A percentile compares a stretch with the other conserved stretches of the same genome.
phyloP scores from a whole-genome alignment of 2,329 filamentous ascomycete genomes.

The Aspergillus hiratsukae region DNA sequence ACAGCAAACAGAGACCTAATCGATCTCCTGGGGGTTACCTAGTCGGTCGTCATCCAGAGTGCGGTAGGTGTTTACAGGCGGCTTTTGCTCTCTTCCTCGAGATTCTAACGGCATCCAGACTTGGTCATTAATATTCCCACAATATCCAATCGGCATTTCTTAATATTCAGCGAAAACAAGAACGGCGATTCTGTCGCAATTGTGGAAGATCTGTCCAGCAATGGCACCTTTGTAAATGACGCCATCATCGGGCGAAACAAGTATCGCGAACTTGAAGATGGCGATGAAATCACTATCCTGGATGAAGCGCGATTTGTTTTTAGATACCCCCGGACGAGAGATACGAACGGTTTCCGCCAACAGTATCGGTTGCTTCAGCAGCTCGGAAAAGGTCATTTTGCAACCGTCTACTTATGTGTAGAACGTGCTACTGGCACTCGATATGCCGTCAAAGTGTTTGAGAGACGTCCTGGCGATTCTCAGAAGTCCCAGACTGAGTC shows the following conservation, averaged over 20 bases:
- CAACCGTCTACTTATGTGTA: constrained; percentile 84
- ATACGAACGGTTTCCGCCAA: constrained; percentile 74
- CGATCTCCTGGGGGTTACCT: constrained; percentile 74
- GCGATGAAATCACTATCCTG: constrained; percentile 84
- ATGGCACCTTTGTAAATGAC: constrained; percentile 95
- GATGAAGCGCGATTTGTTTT: constrained; percentile 86
- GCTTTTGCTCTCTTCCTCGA: neutral
- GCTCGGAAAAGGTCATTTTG: constrained; percentile 92
- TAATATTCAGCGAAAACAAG: constrained; percentile 53
- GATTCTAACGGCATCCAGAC: constrained; percentile 46
- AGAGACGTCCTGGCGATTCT: constrained; percentile 74
- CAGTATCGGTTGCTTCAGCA: constrained; percentile 82
- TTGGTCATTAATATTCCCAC: constrained; percentile 70
- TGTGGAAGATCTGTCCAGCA: constrained; percentile 88
- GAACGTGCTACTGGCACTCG: constrained; percentile 77
- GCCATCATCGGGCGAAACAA: constrained; percentile 88
- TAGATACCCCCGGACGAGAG: constrained; percentile 72
- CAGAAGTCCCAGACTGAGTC: constrained; percentile 80
- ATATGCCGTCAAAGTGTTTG: constrained; percentile 93
- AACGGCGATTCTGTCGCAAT: constrained; percentile 61
- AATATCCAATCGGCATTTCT: constrained; percentile 73
- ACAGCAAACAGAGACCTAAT: constrained; percentile 52
- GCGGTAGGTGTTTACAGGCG: constrained; percentile 57
- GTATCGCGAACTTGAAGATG: constrained; percentile 78
- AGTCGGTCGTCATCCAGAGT: constrained; percentile 89